These are phyloP conservation scores for Diaporthe citriasiana DNA, from an alignment of 2,329 filamentous ascomycete genomes.

Conservation along the genomic window DNA sequence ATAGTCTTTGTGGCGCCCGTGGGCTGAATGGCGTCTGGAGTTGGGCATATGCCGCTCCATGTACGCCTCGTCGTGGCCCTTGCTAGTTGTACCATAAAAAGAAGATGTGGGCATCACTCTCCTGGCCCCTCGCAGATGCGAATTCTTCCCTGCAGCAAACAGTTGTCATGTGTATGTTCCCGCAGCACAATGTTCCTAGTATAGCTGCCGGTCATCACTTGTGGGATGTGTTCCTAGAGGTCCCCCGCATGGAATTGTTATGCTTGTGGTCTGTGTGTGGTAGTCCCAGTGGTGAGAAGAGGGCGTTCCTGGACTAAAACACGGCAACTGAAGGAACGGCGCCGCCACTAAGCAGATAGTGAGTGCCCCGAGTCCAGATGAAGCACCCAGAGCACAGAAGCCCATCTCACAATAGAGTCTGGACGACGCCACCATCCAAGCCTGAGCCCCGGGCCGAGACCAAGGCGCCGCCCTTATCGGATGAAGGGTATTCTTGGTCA, in stretches of 20 bases:
- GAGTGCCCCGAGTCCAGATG: neutral
- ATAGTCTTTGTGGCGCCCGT: neutral
- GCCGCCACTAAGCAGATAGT: neutral
- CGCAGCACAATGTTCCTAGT: too few species aligned
- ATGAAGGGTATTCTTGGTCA: neutral
- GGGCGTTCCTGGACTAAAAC: slow-evolving; percentile 27
- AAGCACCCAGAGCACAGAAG: neutral
- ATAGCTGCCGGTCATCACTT: too few species aligned
- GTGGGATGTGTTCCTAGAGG: neutral
- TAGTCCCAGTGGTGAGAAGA: neutral
- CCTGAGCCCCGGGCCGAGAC: slow-evolving; percentile 19
- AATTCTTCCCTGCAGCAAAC: neutral
- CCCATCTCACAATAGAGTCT: slow-evolving; percentile 16
- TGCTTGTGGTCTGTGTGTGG: neutral
- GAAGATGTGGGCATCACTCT: neutral
- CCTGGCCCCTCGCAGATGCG: neutral
- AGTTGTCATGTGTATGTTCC: neutral
- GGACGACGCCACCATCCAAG: neutral
- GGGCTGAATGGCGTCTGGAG: neutral
- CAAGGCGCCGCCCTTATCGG: slow-evolving; percentile 11
- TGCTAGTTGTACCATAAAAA: neutral
- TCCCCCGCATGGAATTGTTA: neutral
- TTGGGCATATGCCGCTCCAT: neutral
- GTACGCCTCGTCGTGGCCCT: neutral
- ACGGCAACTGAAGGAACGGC: slow-evolving; percentile 16